Evolutionary conservation across 768 basidiomycete genomes (phyloP).

Genomic region (Mrakia hoshinonis): DNA sequence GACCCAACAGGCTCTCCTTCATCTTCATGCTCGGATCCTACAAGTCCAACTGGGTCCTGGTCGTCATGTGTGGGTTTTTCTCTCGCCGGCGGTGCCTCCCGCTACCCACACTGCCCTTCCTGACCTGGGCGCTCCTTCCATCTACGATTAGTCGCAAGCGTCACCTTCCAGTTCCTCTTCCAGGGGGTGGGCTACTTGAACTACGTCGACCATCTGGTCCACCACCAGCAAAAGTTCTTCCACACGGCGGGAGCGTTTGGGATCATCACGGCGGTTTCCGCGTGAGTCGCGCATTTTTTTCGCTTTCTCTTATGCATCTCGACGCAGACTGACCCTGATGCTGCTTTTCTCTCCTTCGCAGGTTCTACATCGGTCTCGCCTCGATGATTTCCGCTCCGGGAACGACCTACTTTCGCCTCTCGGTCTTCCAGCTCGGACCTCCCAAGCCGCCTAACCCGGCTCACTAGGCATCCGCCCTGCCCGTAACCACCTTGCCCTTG

Average conservation of each 20-base stretch:
- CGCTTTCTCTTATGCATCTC: neutral
- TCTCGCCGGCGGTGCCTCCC: no score
- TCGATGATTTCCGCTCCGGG: neutral
- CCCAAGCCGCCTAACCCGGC: no score
- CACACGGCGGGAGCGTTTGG: neutral
- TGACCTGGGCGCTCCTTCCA: no score
- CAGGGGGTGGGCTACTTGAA: neutral
- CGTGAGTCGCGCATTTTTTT: no score
- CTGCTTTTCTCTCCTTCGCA: no score
- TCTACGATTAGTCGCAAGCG: no score
- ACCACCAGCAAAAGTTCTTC: neutral
- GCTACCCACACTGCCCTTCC: no score
- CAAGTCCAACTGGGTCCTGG: neutral
- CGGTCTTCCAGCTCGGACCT: neutral
- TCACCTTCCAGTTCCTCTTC: conserved; percentile 1
- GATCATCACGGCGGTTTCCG: neutral
- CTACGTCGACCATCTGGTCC: neutral
- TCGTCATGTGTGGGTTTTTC: neutral
- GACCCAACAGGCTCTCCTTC: no score
- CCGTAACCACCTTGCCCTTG: no score
- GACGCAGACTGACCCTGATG: neutral
- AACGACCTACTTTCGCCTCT: conserved; percentile 1
- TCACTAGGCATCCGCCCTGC: no score
- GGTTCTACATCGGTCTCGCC: conserved; percentile 5
- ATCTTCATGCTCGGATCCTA: neutral